Percentiles rank a stretch among this genome's conserved stretches.
Evolutionary conservation across 257 asterid genomes (phyloP).

Genomic region (Mitragyna speciosa): DNA sequence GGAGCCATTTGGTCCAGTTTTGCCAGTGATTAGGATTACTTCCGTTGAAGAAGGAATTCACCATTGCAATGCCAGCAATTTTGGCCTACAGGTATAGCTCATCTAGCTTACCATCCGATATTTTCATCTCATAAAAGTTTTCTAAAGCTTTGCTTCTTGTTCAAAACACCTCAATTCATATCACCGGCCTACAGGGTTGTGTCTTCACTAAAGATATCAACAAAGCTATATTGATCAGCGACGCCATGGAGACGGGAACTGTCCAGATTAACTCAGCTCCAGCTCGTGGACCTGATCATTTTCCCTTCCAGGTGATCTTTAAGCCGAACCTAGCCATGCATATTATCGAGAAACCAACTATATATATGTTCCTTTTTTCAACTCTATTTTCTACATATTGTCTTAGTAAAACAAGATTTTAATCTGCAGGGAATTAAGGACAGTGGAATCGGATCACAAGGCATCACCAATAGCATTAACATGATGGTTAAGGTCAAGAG

Average conservation of each 20-base stretch:
- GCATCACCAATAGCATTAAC: constrained; percentile 92
- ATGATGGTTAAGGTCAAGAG: constrained; percentile 96
- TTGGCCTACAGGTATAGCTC: constrained; percentile 78
- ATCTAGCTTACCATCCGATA: neutral
- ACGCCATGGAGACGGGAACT: constrained; percentile 94
- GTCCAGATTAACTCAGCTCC: constrained; percentile 98
- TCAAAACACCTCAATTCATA: neutral
- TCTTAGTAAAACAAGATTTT: neutral
- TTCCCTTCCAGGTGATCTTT: constrained; percentile 77
- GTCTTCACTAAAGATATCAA: constrained; percentile 88
- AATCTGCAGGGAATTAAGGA: constrained; percentile 85
- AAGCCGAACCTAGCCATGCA: neutral
- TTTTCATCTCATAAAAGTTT: neutral
- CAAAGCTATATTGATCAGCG: constrained; percentile 86
- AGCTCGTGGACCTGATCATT: constrained; percentile 98
- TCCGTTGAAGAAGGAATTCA: constrained; percentile 90
- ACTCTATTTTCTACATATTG: neutral
- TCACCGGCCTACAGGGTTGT: constrained; percentile 55
- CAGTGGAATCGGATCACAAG: constrained; percentile 97
- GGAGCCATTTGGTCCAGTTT: constrained; percentile 95
- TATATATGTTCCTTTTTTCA: neutral
- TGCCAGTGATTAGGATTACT: constrained; percentile 73
- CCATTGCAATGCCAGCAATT: constrained; percentile 96
- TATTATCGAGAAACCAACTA: neutral
- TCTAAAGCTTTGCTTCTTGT: neutral